These are phyloP conservation scores for Paxillus ammoniavirescens DNA, from an alignment of 768 basidiomycete genomes.

Conservation along the genomic window DNA sequence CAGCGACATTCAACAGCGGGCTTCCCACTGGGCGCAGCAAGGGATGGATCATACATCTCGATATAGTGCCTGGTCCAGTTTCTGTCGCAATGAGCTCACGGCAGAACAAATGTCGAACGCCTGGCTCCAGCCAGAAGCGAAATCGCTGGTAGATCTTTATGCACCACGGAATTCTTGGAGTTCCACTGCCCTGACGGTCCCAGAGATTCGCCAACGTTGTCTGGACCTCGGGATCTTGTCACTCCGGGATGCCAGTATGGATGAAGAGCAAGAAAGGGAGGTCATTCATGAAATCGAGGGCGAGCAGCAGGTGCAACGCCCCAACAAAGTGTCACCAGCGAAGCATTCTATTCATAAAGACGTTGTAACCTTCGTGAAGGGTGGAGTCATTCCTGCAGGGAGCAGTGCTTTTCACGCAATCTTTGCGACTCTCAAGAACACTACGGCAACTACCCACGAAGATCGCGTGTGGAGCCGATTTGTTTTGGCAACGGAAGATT, in stretches of 20 bases:
- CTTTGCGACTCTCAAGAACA: constrained; percentile 8
- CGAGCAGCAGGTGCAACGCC: constrained; percentile 40
- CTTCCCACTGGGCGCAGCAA: constrained; percentile 44
- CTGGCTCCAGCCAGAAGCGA: constrained; percentile 44
- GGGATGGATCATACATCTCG: constrained; percentile 19
- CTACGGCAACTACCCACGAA: constrained; percentile 16
- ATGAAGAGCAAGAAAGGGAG: constrained; percentile 53
- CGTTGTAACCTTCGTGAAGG: constrained; percentile 24
- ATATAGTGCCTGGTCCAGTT: constrained; percentile 16
- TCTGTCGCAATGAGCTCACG: neutral
- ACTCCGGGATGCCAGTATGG: constrained; percentile 24
- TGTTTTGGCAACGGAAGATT: constrained; percentile 18
- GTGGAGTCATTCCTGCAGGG: constrained; percentile 21
- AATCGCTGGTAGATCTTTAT: constrained; percentile 37
- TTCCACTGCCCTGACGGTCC: neutral
- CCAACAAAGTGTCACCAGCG: constrained; percentile 24
- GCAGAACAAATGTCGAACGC: constrained; percentile 3
- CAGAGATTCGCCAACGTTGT: constrained; percentile 16
- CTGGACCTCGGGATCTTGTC: constrained; percentile 14
- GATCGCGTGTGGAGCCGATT: constrained; percentile 15
- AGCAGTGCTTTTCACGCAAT: constrained; percentile 23
- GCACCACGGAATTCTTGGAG: neutral
- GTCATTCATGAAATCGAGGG: constrained; percentile 43
- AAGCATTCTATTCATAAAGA: constrained; percentile 21
- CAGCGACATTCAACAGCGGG: constrained; percentile 36